These are phyloP conservation scores for Termitomyces eurrhizus DNA, from an alignment of 768 basidiomycete genomes.

Conservation along the genomic window DNA sequence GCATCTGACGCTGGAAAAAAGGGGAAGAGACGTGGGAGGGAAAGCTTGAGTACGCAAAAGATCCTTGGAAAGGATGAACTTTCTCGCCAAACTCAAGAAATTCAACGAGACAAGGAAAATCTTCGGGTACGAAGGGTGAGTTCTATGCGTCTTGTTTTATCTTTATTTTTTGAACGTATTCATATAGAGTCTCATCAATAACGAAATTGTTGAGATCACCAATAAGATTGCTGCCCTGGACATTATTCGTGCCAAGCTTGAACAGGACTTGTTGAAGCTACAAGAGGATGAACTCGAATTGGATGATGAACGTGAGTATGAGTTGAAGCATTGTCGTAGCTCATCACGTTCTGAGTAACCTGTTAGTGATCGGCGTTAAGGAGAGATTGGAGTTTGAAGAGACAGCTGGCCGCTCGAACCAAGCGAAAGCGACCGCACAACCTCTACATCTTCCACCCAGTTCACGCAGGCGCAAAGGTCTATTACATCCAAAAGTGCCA, in stretches of 20 bases:
- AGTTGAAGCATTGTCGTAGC: conserved; percentile 1
- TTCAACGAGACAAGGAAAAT: conserved; percentile 89
- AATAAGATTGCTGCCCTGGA: conserved; percentile 87
- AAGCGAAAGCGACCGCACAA: conserved; percentile 28
- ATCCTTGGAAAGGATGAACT: conserved; percentile 83
- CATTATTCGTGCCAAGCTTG: conserved; percentile 72
- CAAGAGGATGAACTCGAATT: conserved; percentile 96
- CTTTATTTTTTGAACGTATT: neutral
- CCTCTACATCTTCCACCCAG: conserved; percentile 49
- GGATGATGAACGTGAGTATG: conserved; percentile 85
- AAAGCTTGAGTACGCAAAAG: conserved; percentile 67
- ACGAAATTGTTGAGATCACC: conserved; percentile 86
- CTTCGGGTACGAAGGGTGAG: conserved; percentile 81
- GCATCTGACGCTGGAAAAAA: conserved; percentile 35
- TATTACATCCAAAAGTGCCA: neutral
- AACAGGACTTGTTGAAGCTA: conserved; percentile 77
- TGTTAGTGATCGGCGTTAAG: conserved; percentile 81
- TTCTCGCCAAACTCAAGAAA: conserved; percentile 78
- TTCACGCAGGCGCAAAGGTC: conserved; percentile 70
- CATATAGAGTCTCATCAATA: conserved; percentile 73
- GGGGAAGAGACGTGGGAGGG: conserved; percentile 52
- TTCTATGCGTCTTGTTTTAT: conserved; percentile 11
- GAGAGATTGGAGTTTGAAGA: conserved; percentile 79
- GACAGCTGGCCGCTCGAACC: conserved; percentile 26
- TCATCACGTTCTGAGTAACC: conserved; percentile 8